Evolutionary conservation across 495 filamentous ascomycete genomes (phyloP), one percentile per base, ranked within the genome.

Genomic region (Xylaria bambusicola): DNA sequence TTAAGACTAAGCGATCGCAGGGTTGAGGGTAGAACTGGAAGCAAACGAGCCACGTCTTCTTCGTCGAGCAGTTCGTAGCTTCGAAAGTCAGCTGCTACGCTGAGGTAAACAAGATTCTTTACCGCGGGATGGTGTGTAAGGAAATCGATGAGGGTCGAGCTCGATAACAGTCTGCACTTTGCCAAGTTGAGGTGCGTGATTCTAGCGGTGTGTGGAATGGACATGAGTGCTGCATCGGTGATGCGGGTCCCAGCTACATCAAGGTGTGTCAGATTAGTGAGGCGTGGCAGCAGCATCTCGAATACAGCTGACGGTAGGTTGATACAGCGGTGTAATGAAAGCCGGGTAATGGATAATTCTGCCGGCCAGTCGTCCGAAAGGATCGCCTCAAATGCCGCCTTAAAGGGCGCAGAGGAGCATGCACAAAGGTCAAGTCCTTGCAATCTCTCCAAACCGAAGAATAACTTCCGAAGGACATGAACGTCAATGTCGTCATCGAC

Each of bases 261-360:
- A 29, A 96, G 81, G 65, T 93, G 89, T 15, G 90, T 93, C 57
- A 94, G 73, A 52, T 86, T 78, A 29, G 81, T 69, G 54, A 93
- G 71, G 2, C 87, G 85, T 15, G 91, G 85, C 3, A 96, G 80
- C 15, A 96, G 74, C 5, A 77, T 78, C 65, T 89, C 86, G 63
- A 90, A 91, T 35, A 88, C 80, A 1, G 81, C 68, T n/a, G 87
- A 70, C 3, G 86, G 81, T 10, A 96, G 79, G 33, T 86, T 88
- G 53, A 86, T 86, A 74, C 91, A 94, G 73, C 91, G 91, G 71
- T 96, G 91, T 10, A 96, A 70, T 48, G 89, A 88, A 21, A 96
- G 69, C 13, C 90, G 84, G 58, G 80, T 82, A 62, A 94, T 74
- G 26, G 85, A 79, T 60, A 92, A 69, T 56, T 71, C 65, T 26